Evolutionary conservation across 179 eudicot genomes (phyloP).

Genomic region (Spinacia oleracea): DNA sequence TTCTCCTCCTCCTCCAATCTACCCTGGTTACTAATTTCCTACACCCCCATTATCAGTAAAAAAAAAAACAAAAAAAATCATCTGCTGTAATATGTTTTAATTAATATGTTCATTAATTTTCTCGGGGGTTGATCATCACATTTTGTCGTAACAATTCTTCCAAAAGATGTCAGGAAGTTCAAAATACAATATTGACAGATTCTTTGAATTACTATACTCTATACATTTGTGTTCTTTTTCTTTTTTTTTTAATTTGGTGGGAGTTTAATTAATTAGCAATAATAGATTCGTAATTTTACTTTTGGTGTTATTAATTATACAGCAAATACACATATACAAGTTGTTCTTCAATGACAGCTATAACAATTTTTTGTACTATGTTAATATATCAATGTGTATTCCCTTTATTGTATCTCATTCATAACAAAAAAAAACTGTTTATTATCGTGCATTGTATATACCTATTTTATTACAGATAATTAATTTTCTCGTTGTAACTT

Average conservation of each 20-base stretch:
- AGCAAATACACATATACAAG: conserved; percentile 12
- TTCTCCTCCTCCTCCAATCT: conserved; percentile 35
- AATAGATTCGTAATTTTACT: conserved; percentile 11
- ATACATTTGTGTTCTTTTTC: conserved; percentile 7
- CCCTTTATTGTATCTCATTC: no score
- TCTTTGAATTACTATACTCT: conserved; percentile 11
- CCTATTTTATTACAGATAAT: no score
- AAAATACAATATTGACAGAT: conserved; percentile 12
- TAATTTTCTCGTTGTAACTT: neutral
- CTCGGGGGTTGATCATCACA: neutral
- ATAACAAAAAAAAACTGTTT: no score
- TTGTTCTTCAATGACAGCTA: conserved; percentile 16
- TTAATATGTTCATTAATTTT: conserved; percentile 8
- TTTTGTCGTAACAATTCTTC: conserved; percentile 18
- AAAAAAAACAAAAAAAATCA: no score
- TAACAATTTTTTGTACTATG: conserved; percentile 18
- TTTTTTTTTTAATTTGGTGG: neutral
- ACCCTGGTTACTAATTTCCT: conserved; percentile 31
- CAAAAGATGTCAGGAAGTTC: conserved; percentile 11
- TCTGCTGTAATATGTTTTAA: conserved; percentile 5
- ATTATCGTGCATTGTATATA: no score
- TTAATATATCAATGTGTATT: neutral
- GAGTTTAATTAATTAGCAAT: neutral
- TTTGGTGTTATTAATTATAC: neutral
- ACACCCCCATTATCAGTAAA: neutral